phyloP scores from a whole-genome alignment of 805 yeast genomes.

The Tetrapisispora taiwanensis region DNA sequence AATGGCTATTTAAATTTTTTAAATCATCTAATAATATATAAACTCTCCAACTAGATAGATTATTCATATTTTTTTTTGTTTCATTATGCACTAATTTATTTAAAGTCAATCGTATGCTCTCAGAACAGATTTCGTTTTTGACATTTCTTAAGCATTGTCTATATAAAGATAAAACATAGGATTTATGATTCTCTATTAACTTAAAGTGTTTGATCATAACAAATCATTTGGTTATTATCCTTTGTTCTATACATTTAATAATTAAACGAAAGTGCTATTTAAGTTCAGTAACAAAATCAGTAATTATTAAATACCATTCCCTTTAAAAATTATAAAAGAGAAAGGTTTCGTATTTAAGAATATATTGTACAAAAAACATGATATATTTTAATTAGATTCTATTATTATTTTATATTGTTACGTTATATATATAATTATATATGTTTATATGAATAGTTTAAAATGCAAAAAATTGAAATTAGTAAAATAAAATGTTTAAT shows the following conservation, averaged over 20 bases:
- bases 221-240: neutral
- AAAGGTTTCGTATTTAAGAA: no score
- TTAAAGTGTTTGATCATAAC: slow-evolving; percentile 27
- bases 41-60: slow-evolving; percentile 23
- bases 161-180: slow-evolving; percentile 24
- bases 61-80: slow-evolving; percentile 11
- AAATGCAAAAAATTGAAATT: neutral
- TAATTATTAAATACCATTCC: no score
- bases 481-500: slow-evolving; percentile 1
- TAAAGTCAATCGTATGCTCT: slow-evolving; percentile 9
- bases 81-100: slow-evolving; percentile 5
- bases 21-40: slow-evolving; percentile 10
- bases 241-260: no score
- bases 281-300: no score
- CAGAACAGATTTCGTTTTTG: slow-evolving; percentile 9
- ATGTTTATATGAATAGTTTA: neutral
- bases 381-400: no score
- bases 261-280: no score
- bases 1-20: slow-evolving; percentile 8
- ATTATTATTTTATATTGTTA: no score
- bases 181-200: slow-evolving; percentile 19
- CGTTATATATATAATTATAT: no score
- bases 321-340: no score
- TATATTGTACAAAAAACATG: no score
- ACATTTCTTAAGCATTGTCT: slow-evolving; percentile 25